phyloP scores from a whole-genome alignment of 495 filamentous ascomycete species.

The Cercophora newfieldiana region DNA sequence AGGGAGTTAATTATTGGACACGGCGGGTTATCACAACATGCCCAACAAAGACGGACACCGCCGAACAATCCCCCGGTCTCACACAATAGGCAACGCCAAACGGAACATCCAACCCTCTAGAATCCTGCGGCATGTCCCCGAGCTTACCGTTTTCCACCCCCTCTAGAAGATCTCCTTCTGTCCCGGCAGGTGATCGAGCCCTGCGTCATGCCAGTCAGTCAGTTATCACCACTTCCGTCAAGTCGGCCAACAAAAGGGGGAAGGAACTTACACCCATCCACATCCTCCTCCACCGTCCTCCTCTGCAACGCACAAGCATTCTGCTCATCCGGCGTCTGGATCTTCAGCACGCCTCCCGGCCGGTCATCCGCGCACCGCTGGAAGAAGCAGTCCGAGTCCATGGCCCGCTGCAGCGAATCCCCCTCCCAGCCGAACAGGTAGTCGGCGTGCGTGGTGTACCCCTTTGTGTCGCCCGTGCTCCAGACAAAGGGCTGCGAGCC shows the following conservation, averaged over 20 bases:
- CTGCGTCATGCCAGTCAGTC: background rate
- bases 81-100: too few relatives aligned
- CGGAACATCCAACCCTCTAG: background rate
- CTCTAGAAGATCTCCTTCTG: background rate
- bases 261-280: slow-evolving; percentile 19
- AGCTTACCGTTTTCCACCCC: background rate
- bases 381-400: slow-evolving; percentile 15
- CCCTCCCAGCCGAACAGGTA: slow-evolving; percentile 24
- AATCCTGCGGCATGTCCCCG: too few relatives aligned
- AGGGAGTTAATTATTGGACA: too few relatives aligned
- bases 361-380: background rate
- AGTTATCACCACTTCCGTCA: background rate
- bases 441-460: slow-evolving; percentile 21
- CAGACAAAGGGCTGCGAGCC: slow-evolving; percentile 45
- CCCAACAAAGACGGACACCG: too few relatives aligned
- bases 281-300: slow-evolving; percentile 7
- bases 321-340: slow-evolving; percentile 15
- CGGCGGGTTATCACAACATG: too few relatives aligned
- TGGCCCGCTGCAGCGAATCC: slow-evolving; percentile 17
- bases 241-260: background rate
- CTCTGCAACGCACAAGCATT: slow-evolving; percentile 9
- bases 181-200: slow-evolving; percentile 1
- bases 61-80: too few relatives aligned
- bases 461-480: slow-evolving; percentile 18
- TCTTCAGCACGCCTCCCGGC: slow-evolving; percentile 10